A percentile compares a stretch with the other conserved stretches of the same genome.
These are phyloP conservation scores for Fusarium sp. DNA, from an alignment of 2,329 filamentous ascomycete genomes.

Conservation along the genomic window DNA sequence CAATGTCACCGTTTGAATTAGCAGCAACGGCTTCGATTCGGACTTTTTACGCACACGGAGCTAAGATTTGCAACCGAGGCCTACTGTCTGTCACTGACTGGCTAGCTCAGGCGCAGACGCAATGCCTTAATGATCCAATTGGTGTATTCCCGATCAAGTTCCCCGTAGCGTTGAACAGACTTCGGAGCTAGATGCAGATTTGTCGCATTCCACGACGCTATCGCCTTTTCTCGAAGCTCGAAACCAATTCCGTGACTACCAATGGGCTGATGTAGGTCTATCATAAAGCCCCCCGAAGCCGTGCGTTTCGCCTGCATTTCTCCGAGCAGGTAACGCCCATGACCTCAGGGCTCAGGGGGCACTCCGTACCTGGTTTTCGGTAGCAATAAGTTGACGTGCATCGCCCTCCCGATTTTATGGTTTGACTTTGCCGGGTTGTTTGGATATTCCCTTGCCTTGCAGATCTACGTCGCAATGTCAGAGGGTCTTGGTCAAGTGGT, in stretches of 20 bases:
- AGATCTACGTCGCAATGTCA: slow-evolving; percentile 40
- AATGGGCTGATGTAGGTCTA: too few species aligned
- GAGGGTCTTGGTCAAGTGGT: slow-evolving; percentile 47
- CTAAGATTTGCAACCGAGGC: not conserved
- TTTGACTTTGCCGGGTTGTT: slow-evolving; percentile 7
- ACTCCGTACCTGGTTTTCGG: not conserved
- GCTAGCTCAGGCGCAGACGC: not conserved
- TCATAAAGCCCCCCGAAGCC: not conserved
- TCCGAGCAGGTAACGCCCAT: not conserved
- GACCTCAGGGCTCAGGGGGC: not conserved
- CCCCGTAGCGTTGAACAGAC: not conserved
- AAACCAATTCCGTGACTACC: not conserved
- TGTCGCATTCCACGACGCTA: not conserved
- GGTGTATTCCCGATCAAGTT: too few species aligned
- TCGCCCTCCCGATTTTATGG: slow-evolving; percentile 13
- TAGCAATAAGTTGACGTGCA: slow-evolving; percentile 34
- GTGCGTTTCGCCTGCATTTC: not conserved
- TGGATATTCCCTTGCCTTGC: slow-evolving; percentile 3
- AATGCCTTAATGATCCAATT: not conserved
- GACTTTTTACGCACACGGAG: not conserved
- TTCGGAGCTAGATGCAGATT: slow-evolving; percentile 8
- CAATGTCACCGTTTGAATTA: not conserved
- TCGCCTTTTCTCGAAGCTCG: slow-evolving; percentile 5
- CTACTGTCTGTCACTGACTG: not conserved
- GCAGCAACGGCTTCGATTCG: not conserved